phyloP scores from a whole-genome alignment of 176 grass and related monocot species.

The Carex parvula region DNA sequence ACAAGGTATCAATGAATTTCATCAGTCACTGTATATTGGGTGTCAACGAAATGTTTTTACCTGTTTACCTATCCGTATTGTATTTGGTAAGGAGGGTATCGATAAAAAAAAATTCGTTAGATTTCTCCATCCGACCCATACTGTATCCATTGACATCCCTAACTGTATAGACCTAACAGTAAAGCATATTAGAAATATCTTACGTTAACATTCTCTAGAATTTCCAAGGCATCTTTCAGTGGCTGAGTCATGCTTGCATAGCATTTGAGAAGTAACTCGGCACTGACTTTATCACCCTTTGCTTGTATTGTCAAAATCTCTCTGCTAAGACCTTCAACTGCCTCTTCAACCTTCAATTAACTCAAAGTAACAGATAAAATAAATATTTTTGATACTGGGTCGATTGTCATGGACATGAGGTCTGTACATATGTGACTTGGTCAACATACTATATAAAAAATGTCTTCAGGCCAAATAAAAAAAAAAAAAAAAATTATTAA shows the following conservation, averaged over 20 bases:
- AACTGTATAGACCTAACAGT: background rate
- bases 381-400: background rate
- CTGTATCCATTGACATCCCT: too few relatives aligned
- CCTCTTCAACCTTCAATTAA: constrained; percentile 63
- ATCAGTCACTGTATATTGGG: too few relatives aligned
- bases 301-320: constrained; percentile 94
- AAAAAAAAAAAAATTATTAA: background rate
- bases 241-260: constrained; percentile 71
- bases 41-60: too few relatives aligned
- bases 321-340: constrained; percentile 80
- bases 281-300: constrained; percentile 71
- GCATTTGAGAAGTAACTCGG: constrained; percentile 49
- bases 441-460: background rate
- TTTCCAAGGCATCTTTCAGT: constrained; percentile 63
- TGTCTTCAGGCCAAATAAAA: background rate
- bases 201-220: constrained; percentile 79
- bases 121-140: too few relatives aligned
- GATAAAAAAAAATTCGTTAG: too few relatives aligned
- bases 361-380: constrained; percentile 10
- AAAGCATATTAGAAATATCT: background rate
- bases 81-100: too few relatives aligned
- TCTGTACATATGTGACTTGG: background rate
- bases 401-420: background rate
- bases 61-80: too few relatives aligned
- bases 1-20: too few relatives aligned